These are phyloP conservation scores for Theobroma grandiflorum DNA, from an alignment of 441 rosid genomes.

Conservation along the genomic window DNA sequence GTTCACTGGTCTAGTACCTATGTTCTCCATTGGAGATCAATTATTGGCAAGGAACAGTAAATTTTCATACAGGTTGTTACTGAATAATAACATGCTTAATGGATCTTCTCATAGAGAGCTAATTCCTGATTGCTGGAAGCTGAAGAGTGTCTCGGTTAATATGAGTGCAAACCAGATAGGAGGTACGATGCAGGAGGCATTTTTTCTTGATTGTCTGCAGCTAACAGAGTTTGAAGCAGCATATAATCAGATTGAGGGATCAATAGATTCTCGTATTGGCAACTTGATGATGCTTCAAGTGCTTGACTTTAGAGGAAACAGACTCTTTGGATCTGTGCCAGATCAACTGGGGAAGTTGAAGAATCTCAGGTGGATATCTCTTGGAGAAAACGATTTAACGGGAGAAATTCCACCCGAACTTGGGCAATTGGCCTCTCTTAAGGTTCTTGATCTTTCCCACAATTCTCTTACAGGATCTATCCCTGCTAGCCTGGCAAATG, in stretches of 20 bases:
- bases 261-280: constrained; percentile 44
- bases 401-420: constrained; percentile 63
- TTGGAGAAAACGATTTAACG: constrained; percentile 54
- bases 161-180: constrained; percentile 60
- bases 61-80: constrained; percentile 50
- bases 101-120: constrained; percentile 51
- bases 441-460: constrained; percentile 64
- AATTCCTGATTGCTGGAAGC: constrained; percentile 47
- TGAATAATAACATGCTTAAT: constrained; percentile 58
- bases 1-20: constrained; percentile 56
- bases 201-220: constrained; percentile 43
- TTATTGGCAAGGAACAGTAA: constrained; percentile 33
- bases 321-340: constrained; percentile 56
- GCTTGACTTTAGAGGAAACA: constrained; percentile 59
- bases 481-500: constrained; percentile 53
- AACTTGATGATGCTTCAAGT: constrained; percentile 50
- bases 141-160: constrained; percentile 54
- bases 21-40: constrained; percentile 51
- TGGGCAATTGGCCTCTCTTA: constrained; percentile 50
- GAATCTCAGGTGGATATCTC: constrained; percentile 47
- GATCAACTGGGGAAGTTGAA: constrained; percentile 51
- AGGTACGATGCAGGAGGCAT: constrained; percentile 40
- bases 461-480: constrained; percentile 61
- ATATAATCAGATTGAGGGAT: constrained; percentile 57
- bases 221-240: constrained; percentile 60